These are phyloP conservation scores for Globisporangium okanoganense DNA, from an alignment of 352 stramenopile species.

Conservation along the genomic window DNA sequence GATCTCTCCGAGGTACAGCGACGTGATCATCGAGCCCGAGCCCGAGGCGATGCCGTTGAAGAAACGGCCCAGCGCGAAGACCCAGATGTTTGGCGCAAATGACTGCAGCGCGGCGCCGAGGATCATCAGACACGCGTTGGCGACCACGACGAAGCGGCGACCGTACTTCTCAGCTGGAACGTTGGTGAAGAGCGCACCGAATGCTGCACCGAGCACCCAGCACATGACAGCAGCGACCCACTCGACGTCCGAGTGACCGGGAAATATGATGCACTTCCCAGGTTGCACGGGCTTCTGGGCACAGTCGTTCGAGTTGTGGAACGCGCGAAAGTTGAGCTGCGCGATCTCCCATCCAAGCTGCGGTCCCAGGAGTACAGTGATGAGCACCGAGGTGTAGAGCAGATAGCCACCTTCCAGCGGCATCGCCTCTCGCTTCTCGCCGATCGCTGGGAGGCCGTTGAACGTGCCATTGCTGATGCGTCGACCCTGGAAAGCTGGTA, in stretches of 20 bases:
- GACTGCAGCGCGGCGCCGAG: constrained; percentile 29
- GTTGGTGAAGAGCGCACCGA: constrained; percentile 28
- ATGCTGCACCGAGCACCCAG: constrained; percentile 35
- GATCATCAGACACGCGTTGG: constrained; percentile 35
- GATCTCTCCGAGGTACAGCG: constrained; percentile 34
- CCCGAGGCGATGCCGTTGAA: constrained; percentile 35
- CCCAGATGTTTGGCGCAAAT: constrained; percentile 31
- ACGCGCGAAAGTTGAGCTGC: constrained; percentile 39
- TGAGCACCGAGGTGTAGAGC: constrained; percentile 32
- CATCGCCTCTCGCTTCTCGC: background rate
- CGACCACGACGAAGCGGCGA: constrained; percentile 26
- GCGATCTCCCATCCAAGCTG: constrained; percentile 41
- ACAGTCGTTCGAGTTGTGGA: constrained; percentile 37
- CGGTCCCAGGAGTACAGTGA: constrained; percentile 32
- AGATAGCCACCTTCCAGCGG: constrained; percentile 21
- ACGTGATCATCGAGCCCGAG: constrained; percentile 30
- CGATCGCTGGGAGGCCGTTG: constrained; percentile 2
- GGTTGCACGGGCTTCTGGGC: constrained; percentile 17
- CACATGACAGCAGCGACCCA: constrained; percentile 34
- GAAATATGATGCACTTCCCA: constrained; percentile 35
- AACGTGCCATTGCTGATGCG: constrained; percentile 8
- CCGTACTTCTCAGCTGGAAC: constrained; percentile 32
- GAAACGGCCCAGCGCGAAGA: constrained; percentile 36
- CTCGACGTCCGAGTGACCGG: constrained; percentile 28
- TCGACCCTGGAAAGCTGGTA: constrained; percentile 2